A percentile compares a stretch with the other conserved stretches of the same genome.
Evolutionary conservation across 148 eudicot species (phyloP).

Genomic region (Tetragonia tetragonoides): DNA sequence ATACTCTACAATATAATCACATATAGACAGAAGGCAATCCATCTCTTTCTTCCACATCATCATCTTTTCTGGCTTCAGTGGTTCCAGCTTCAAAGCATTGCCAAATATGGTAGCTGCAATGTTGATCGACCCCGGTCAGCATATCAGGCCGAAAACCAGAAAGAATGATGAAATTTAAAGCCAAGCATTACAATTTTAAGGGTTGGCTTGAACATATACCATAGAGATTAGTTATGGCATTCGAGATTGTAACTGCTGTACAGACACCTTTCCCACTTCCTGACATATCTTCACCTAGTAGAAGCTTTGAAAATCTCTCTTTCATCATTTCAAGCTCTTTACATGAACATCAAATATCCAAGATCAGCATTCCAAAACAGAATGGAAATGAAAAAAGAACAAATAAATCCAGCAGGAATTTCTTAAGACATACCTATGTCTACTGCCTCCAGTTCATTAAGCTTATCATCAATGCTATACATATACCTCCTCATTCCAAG

Average conservation of each 20-base stretch:
- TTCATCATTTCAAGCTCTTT: conserved; percentile 87
- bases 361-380: background rate
- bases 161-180: background rate
- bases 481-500: conserved; percentile 53
- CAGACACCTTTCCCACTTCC: conserved; percentile 94
- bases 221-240: conserved; percentile 94
- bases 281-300: conserved; percentile 98
- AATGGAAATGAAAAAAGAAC: background rate
- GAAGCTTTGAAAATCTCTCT: conserved; percentile 88
- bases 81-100: conserved; percentile 74
- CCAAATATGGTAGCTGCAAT: conserved; percentile 86
- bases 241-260: conserved; percentile 78
- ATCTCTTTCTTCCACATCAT: conserved; percentile 93
- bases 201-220: conserved; percentile 35
- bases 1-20: conserved; percentile 82
- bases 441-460: conserved; percentile 35
- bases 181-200: too few relatives aligned
- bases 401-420: background rate
- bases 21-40: conserved; percentile 87
- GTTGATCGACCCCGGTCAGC: background rate
- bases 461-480: conserved; percentile 35
- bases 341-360: background rate
- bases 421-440: conserved; percentile 51
- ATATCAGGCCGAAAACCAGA: background rate
- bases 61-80: conserved; percentile 80